Percentiles rank a stretch among this genome's conserved stretches.
Evolutionary conservation across 352 stramenopile genomes (phyloP).

Genomic region (Pythium dissimile): DNA sequence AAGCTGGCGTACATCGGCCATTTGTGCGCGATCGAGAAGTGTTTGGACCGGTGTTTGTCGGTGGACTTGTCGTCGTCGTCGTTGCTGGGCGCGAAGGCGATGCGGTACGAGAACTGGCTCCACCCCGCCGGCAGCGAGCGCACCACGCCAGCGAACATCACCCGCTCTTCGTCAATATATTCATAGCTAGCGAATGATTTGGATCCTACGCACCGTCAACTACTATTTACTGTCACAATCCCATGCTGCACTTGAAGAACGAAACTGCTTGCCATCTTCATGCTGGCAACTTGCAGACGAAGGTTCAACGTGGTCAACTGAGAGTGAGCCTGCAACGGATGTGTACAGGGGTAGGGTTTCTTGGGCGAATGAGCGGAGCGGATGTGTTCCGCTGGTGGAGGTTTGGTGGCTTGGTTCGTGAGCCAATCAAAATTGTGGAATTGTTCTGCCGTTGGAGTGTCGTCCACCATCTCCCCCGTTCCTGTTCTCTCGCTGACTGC

Average conservation of each 20-base stretch:
- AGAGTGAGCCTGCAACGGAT: not conserved
- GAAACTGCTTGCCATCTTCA: too few relatives aligned
- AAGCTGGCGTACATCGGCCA: slow-evolving; percentile 93
- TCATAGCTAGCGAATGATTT: not conserved
- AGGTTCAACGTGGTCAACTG: not conserved
- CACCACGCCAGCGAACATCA: not conserved
- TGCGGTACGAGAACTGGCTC: slow-evolving; percentile 40
- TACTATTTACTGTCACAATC: too few relatives aligned
- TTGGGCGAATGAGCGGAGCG: not conserved
- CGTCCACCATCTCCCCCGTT: not conserved
- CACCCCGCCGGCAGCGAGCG: slow-evolving; percentile 28
- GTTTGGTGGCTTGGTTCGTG: not conserved
- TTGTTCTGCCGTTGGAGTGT: slow-evolving; percentile 6
- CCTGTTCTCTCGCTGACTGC: not conserved
- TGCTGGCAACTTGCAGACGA: not conserved
- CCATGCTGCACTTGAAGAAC: too few relatives aligned
- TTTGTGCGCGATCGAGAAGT: slow-evolving; percentile 91
- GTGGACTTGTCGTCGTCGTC: not conserved
- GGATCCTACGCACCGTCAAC: too few relatives aligned
- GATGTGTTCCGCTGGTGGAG: slow-evolving; percentile 15
- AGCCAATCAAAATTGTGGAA: slow-evolving; percentile 9
- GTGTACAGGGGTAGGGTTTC: slow-evolving; percentile 16
- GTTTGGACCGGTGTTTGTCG: slow-evolving; percentile 31
- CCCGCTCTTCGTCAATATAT: not conserved
- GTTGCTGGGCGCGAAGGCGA: slow-evolving; percentile 16